Conservation (phyloP, 129 eudicot species). For the Artemisia argyi region DNA sequence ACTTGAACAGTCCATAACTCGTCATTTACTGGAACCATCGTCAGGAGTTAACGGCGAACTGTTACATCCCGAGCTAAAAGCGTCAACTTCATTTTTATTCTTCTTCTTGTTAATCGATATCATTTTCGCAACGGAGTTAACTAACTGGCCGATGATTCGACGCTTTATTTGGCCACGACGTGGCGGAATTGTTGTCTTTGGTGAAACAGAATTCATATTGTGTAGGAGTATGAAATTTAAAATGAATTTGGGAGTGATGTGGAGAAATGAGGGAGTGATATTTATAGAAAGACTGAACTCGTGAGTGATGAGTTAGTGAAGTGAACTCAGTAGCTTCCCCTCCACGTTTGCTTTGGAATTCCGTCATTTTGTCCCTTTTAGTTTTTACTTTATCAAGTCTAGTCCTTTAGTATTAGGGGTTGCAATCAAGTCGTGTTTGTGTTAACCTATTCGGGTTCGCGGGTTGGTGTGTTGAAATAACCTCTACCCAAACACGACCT, state of each 20-base stretch:
- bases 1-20: no score
- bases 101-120: conserved; percentile 1
- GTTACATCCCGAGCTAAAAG: conserved; percentile 5
- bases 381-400: background rate
- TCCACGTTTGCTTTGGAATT: background rate
- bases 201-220: conserved; percentile 8
- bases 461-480: no score
- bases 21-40: conserved; percentile 20
- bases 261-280: background rate
- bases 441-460: no score
- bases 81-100: conserved; percentile 2
- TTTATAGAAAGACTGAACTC: background rate
- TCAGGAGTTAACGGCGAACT: background rate
- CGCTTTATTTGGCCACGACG: conserved; percentile 28
- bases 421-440: no score
- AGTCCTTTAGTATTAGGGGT: no score
- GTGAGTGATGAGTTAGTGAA: background rate
- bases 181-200: conserved; percentile 11
- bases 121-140: conserved; percentile 13
- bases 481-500: no score
- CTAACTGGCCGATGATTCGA: conserved; percentile 7
- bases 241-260: conserved; percentile 5
- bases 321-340: background rate
- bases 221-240: background rate
- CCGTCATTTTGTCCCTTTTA: background rate